Percentiles rank a stretch among this genome's conserved stretches.
Evolutionary conservation across 179 eudicot genomes (phyloP).

Genomic region (Heliamphora pulchella): DNA sequence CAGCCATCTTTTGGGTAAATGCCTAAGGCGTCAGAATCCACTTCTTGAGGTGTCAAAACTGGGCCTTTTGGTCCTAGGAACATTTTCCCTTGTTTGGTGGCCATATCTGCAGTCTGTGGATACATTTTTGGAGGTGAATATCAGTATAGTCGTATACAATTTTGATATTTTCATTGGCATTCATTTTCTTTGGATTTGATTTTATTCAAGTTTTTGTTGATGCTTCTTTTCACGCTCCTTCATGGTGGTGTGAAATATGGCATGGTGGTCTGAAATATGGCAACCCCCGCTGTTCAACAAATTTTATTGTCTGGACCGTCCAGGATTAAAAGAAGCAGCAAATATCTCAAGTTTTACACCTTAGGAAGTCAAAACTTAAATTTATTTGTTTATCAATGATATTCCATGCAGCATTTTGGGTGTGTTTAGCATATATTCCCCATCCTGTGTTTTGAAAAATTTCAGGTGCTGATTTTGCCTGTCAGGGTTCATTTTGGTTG

Average conservation of each 20-base stretch:
- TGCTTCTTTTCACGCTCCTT: neutral
- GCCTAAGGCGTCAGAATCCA: conserved; percentile 68
- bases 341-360: neutral
- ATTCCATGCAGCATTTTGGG: conserved; percentile 2
- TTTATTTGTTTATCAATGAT: neutral
- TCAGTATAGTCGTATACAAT: neutral
- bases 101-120: conserved; percentile 72
- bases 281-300: neutral
- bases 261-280: neutral
- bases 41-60: conserved; percentile 60
- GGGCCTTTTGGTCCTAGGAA: conserved; percentile 67
- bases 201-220: neutral
- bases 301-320: neutral
- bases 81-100: conserved; percentile 82
- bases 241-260: too few relatives aligned
- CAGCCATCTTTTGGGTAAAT: conserved; percentile 79
- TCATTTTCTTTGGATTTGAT: neutral
- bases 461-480: neutral
- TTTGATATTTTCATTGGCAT: neutral
- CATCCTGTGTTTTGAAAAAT: neutral
- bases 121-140: conserved; percentile 54
- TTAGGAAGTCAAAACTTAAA: neutral
- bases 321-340: neutral
- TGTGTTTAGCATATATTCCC: neutral
- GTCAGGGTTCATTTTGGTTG: neutral